Base-by-base conservation (phyloP, 176 grass and related monocot genomes). In the Lolium perenne region DNA sequence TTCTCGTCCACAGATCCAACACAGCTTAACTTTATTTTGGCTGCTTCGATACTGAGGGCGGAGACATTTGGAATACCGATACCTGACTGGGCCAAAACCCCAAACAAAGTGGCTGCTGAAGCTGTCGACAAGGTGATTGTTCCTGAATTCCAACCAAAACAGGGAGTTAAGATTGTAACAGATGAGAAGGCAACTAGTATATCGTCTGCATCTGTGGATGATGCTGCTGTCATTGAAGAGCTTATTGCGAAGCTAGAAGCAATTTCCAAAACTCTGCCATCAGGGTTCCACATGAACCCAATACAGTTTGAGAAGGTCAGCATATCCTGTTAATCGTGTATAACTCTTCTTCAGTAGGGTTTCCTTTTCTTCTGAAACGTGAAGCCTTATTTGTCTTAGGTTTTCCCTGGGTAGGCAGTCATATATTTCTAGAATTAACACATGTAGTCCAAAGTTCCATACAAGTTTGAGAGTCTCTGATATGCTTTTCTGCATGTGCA, bases 241-340 rank as follows among this genome's bases (percentile, higher is more conserved):
- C 90, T 97, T 66, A 91, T 94, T 47, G 46, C 73, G 17, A 97
- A 90, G 73, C 56, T 97, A 81, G 95, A 94, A 80, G 74, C 90
- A 67, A 86, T 87, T 62, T 85, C 73, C 17, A 94, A 92, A 68
- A 91, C 88, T 60, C 61, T 97, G 84, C 84, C 86, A 46, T 60
- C 80, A 58, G 90, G 88, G 76, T 97, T 97, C 76, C 83, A 83
- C 50, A 97, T 97, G 95, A 94, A 92, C 63, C 95, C 95, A 38
- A 82, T 97, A 83, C 95, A 92, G 69, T 97, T 97, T 89, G 95
- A 97, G 79, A 97, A 97, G 95, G 95, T 97, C 35, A 67, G 85
- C 82, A 86, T 76, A 67, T 72, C 38, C 69, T 54, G 18, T 45
- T 56, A 74, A 18, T 61, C 18, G 9, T 54, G 55, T 74, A 23